Percentiles rank a stretch among this genome's conserved stretches.
Conservation (phyloP, 1,284 basidiomycete species). For the Mycosarcoma maydis region DNA sequence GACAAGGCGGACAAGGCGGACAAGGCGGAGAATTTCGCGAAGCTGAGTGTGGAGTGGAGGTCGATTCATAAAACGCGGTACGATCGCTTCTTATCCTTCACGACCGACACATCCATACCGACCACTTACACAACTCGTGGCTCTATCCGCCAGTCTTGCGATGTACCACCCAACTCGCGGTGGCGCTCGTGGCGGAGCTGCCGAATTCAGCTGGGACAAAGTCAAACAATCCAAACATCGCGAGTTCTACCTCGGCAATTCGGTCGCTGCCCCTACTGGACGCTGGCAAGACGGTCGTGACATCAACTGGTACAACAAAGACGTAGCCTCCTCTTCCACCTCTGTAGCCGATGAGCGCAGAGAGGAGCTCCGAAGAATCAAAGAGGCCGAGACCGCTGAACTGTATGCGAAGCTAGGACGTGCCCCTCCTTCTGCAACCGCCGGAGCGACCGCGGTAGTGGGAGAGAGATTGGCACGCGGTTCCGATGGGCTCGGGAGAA, state of each 20-base stretch:
- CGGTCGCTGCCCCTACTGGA: slow-evolving; percentile 62
- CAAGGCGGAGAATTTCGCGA: too few species aligned
- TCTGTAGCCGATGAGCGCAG: slow-evolving; percentile 40
- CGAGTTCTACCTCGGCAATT: slow-evolving; percentile 65
- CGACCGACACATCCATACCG: not conserved
- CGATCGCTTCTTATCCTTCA: too few species aligned
- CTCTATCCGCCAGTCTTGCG: not conserved
- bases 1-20: too few species aligned
- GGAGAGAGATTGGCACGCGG: slow-evolving; percentile 38
- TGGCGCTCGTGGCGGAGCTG: slow-evolving; percentile 62
- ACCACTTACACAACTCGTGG: not conserved
- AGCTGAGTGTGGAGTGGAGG: too few species aligned
- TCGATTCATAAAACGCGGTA: too few species aligned
- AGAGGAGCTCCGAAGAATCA: slow-evolving; percentile 56
- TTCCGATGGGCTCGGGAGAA: slow-evolving; percentile 15
- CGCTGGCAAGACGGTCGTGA: slow-evolving; percentile 64
- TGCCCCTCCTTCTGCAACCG: slow-evolving; percentile 12
- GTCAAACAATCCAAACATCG: slow-evolving; percentile 62
- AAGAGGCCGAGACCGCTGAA: slow-evolving; percentile 59
- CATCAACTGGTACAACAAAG: slow-evolving; percentile 66
- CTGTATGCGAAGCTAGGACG: slow-evolving; percentile 51
- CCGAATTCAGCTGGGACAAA: slow-evolving; percentile 63
- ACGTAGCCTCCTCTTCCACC: slow-evolving; percentile 14
- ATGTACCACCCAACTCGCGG: slow-evolving; percentile 43
- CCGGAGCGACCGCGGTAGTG: slow-evolving; percentile 4